These are phyloP conservation scores for Calonectria multiphialidica DNA, from an alignment of 2,329 filamentous ascomycete species.

Conservation along the genomic window DNA sequence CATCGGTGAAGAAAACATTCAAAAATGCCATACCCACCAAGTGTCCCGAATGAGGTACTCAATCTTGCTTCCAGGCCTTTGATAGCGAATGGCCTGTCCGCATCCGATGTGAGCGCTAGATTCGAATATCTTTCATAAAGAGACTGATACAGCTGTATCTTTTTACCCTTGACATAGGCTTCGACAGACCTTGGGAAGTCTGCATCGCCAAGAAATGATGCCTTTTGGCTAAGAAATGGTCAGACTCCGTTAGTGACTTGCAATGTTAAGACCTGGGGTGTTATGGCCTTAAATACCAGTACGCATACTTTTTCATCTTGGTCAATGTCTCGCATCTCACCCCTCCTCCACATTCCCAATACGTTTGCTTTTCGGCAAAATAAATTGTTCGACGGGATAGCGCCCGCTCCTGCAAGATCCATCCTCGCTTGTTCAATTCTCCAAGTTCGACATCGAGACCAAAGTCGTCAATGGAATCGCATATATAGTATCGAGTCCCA, in stretches of 20 bases:
- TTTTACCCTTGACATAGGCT: slow-evolving; percentile 21
- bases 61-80: slow-evolving; percentile 32
- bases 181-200: slow-evolving; percentile 29
- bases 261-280: background rate
- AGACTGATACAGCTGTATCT: slow-evolving; percentile 30
- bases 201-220: slow-evolving; percentile 33
- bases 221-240: slow-evolving; percentile 11
- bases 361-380: slow-evolving; percentile 30
- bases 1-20: slow-evolving; percentile 28
- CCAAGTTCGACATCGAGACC: slow-evolving; percentile 24
- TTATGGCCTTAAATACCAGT: background rate
- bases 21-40: slow-evolving; percentile 37
- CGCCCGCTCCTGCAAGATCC: slow-evolving; percentile 28
- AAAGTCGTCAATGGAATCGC: slow-evolving; percentile 32
- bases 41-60: slow-evolving; percentile 16
- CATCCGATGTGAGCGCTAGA: slow-evolving; percentile 21
- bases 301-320: slow-evolving; percentile 30
- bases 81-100: slow-evolving; percentile 36
- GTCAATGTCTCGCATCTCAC: slow-evolving; percentile 31
- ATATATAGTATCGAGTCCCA: slow-evolving; percentile 14
- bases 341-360: slow-evolving; percentile 34
- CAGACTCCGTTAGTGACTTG: background rate
- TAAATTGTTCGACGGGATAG: slow-evolving; percentile 33
- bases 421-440: slow-evolving; percentile 17
- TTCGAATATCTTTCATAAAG: slow-evolving; percentile 33